A percentile compares a stretch with the other conserved stretches of the same genome.
phyloP scores from a whole-genome alignment of 345 rosid species.

The Melaleuca quinquenervia region DNA sequence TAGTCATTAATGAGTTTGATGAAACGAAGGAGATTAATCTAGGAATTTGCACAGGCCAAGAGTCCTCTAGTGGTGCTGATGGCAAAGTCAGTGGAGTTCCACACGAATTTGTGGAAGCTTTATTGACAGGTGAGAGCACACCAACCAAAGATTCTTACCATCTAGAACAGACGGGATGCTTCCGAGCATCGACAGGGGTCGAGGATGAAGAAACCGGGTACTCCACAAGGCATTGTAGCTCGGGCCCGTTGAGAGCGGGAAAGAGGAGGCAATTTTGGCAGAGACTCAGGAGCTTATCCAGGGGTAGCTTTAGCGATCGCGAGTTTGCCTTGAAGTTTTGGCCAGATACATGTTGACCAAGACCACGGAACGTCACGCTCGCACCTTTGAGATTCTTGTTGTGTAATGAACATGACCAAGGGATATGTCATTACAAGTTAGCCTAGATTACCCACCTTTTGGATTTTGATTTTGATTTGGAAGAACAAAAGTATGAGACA shows the following conservation, averaged over 20 bases:
- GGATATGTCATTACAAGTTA: background rate
- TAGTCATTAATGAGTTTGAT: conserved; percentile 47
- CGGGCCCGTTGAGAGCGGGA: conserved; percentile 33
- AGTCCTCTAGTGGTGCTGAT: conserved; percentile 10
- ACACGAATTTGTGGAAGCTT: conserved; percentile 15
- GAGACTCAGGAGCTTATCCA: conserved; percentile 31
- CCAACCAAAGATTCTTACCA: conserved; percentile 1
- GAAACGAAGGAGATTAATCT: conserved; percentile 13
- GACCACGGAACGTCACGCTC: background rate
- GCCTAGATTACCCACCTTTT: background rate
- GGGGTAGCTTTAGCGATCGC: conserved; percentile 48
- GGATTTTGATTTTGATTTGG: background rate
- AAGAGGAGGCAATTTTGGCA: conserved; percentile 40
- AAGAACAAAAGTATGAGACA: background rate
- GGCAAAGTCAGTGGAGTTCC: conserved; percentile 6
- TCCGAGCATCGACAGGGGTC: conserved; percentile 3
- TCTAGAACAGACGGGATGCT: background rate
- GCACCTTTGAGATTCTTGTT: background rate
- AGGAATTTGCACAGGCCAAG: background rate
- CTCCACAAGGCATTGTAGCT: conserved; percentile 26
- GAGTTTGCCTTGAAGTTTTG: conserved; percentile 27
- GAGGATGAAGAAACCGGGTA: conserved; percentile 26
- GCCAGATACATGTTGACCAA: conserved; percentile 4
- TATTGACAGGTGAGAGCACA: conserved; percentile 1
- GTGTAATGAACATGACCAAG: background rate